Conservation (phyloP, 257 asterid species). For the Nicotiana paniculata region DNA sequence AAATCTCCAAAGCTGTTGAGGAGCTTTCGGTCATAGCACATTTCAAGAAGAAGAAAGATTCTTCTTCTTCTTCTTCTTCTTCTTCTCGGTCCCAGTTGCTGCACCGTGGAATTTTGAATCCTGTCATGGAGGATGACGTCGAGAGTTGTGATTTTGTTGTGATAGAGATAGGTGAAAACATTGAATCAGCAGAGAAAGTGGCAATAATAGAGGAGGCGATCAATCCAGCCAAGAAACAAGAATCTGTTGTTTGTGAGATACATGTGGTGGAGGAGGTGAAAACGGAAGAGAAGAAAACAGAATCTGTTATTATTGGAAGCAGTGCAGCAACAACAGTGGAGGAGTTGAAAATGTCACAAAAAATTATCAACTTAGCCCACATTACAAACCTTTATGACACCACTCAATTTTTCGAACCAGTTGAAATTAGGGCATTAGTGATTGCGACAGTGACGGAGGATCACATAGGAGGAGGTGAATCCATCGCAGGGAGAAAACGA, state of each 20-base stretch:
- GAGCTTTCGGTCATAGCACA: slow-evolving; percentile 24
- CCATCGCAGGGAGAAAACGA: background rate
- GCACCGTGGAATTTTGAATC: background rate
- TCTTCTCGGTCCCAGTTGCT: background rate
- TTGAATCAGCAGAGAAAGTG: background rate
- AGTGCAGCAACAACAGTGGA: background rate
- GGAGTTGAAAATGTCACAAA: background rate
- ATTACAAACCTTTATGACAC: background rate
- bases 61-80: no score
- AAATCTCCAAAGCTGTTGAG: slow-evolving; percentile 16
- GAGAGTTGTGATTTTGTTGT: background rate
- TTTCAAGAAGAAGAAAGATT: background rate
- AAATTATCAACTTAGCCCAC: background rate
- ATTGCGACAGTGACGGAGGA: background rate
- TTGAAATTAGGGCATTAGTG: background rate
- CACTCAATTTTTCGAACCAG: background rate
- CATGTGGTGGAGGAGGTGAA: background rate
- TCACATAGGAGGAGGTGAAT: background rate
- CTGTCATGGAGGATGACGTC: background rate
- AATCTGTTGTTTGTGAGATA: background rate
- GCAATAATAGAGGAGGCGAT: background rate
- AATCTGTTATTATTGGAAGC: background rate
- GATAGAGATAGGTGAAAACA: background rate
- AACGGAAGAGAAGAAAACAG: background rate
- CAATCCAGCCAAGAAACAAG: background rate